Evolutionary conservation across 1,139 yeast genomes (phyloP), one percentile per base, ranked within the genome.

Genomic region (Protomyces pachydermus): DNA sequence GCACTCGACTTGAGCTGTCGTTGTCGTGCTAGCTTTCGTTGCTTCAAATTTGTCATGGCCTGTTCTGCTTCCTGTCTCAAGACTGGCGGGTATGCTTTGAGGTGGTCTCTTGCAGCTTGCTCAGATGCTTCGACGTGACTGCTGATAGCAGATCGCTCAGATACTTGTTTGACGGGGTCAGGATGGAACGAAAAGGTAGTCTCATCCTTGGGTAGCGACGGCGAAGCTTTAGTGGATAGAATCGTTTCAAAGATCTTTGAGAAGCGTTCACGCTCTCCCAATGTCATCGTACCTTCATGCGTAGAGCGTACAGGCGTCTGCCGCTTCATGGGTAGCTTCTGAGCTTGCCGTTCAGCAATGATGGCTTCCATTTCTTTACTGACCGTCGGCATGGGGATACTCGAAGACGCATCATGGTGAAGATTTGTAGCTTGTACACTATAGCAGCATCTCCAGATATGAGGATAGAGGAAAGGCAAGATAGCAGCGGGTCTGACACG

Each of bases 11-110:
- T 39, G 12, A 25, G 51, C 53, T 38, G 28, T 12, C 58, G 48
- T 39, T 66, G 68, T 23, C 54, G 48, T 38, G 57, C 61, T 14
- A 39, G 38, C 28, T 38, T 25, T 23, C 53, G 54, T n/a, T 18
- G 45, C 39, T 46, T 39, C 52, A 52, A 14, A n/a, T 62, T 54
- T 8, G 61, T 23, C 18, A 23, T 18, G n/a, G 57, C 56, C n/a
- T 60, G 56, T 23, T 38, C 28, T 9, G 53, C 45, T 18, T 60
- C 57, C 16, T 37, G 16, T 18, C 67, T 63, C 46, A 67, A 53
- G n/a, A 68, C 65, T 28, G 67, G 65, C 18, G 68, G 65, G 48
- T 64, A 66, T 52, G 52, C 60, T 2, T 42, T 32, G 6, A 60
- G 37, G 37, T 42, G 45, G 14, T 38, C 63, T 16, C 45, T 38